phyloP scores from a whole-genome alignment of 257 asterid species.

The Solanum rostratum region DNA sequence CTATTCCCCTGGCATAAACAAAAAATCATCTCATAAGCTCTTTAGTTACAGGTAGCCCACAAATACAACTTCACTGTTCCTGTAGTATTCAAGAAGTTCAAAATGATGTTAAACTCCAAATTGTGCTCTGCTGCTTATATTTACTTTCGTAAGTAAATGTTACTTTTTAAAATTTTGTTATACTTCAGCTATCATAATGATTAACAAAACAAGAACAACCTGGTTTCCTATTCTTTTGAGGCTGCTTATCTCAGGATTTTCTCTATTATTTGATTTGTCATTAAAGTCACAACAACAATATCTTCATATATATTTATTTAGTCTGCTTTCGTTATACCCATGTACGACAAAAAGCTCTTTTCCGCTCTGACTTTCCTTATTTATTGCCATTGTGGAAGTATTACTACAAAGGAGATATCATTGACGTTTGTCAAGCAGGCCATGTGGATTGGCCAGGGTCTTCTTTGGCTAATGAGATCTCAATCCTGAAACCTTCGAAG shows the following conservation, averaged over 20 bases:
- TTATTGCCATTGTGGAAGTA: neutral
- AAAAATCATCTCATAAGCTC: neutral
- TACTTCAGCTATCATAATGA: neutral
- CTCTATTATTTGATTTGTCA: neutral
- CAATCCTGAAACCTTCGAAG: too few species aligned
- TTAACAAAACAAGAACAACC: neutral
- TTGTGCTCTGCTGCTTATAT: neutral
- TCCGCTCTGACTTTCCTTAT: neutral
- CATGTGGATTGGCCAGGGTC: too few species aligned
- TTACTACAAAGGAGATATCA: neutral
- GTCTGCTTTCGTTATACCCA: neutral
- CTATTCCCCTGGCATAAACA: constrained; percentile 45
- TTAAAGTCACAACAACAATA: neutral
- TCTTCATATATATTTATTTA: neutral
- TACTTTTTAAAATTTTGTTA: neutral
- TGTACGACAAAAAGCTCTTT: neutral
- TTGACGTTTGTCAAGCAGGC: too few species aligned
- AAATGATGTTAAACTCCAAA: neutral
- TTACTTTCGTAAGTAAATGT: neutral
- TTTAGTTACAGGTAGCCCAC: neutral
- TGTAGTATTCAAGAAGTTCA: neutral
- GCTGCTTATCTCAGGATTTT: neutral
- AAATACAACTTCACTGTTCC: neutral
- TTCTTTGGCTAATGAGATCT: too few species aligned
- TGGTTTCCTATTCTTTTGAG: neutral